Evolutionary conservation across 2,329 filamentous ascomycete species (phyloP).

Genomic region (Thelonectria rubi): DNA sequence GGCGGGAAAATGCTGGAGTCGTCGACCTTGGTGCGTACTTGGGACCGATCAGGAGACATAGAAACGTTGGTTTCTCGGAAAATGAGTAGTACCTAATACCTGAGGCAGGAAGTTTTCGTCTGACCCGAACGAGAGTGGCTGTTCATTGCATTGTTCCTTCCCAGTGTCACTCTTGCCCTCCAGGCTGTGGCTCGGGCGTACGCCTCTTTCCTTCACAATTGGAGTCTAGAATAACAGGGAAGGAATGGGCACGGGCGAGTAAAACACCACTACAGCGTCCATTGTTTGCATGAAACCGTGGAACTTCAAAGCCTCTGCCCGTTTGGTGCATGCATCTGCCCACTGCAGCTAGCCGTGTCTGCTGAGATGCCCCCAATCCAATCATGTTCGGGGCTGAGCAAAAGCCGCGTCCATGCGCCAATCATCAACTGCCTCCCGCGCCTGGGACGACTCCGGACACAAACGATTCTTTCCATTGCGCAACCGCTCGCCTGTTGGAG

Average conservation of each 20-base stretch:
- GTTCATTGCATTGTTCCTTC: neutral
- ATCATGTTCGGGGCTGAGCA: conserved; percentile 21
- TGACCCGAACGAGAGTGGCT: no score
- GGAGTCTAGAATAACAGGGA: neutral
- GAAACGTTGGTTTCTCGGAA: no score
- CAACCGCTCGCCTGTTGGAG: conserved; percentile 9
- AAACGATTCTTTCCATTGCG: conserved; percentile 8
- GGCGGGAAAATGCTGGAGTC: neutral
- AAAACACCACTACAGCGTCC: neutral
- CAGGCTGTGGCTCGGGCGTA: neutral
- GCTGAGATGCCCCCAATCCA: conserved; percentile 25
- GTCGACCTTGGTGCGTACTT: neutral
- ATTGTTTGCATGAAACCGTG: neutral
- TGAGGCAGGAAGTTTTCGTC: no score
- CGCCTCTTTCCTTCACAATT: neutral
- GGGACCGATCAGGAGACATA: no score
- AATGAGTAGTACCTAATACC: no score
- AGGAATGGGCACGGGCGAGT: neutral
- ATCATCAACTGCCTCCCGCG: conserved; percentile 18
- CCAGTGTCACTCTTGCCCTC: neutral
- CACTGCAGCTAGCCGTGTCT: conserved; percentile 15
- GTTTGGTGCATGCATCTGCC: conserved; percentile 23
- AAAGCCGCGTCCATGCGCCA: conserved; percentile 17
- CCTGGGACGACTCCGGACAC: conserved; percentile 10
- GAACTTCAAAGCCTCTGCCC: neutral